phyloP scores from a whole-genome alignment of 2,329 filamentous ascomycete species.

The Botrytis medusae region DNA sequence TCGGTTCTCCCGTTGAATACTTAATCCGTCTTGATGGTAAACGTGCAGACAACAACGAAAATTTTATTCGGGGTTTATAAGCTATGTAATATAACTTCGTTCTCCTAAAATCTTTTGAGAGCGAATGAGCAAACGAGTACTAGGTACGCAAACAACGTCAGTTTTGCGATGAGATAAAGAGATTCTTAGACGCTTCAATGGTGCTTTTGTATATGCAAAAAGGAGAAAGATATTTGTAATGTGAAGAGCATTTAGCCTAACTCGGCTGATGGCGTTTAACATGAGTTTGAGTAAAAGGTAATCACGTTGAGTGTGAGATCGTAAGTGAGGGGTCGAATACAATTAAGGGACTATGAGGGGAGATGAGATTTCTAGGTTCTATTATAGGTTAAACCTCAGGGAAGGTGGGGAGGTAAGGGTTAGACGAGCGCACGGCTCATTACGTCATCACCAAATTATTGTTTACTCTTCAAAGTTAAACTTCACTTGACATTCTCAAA shows the following conservation, averaged over 20 bases:
- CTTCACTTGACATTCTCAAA: not conserved
- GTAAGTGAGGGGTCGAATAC: not conserved
- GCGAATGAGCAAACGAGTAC: too few species aligned
- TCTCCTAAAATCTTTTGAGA: too few species aligned
- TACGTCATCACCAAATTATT: conserved; percentile 6
- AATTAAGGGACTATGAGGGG: not conserved
- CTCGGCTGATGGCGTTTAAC: not conserved
- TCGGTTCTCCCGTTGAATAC: too few species aligned
- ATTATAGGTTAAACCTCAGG: not conserved
- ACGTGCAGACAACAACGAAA: too few species aligned
- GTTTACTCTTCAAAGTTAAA: not conserved
- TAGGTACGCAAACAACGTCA: not conserved
- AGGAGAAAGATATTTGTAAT: not conserved
- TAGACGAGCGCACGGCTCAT: not conserved
- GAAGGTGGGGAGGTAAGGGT: not conserved
- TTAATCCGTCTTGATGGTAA: too few species aligned
- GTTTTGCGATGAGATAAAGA: not conserved
- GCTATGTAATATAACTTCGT: too few species aligned
- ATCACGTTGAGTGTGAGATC: not conserved
- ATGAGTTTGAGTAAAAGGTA: not conserved
- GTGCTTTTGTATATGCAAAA: not conserved
- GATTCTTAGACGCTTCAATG: not conserved
- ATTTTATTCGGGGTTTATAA: too few species aligned
- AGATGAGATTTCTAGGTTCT: too few species aligned
- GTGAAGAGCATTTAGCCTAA: not conserved